A percentile compares a stretch with the other conserved stretches of the same genome.
Conservation (phyloP, 805 yeast species). For the Ogataea ramenticola region DNA sequence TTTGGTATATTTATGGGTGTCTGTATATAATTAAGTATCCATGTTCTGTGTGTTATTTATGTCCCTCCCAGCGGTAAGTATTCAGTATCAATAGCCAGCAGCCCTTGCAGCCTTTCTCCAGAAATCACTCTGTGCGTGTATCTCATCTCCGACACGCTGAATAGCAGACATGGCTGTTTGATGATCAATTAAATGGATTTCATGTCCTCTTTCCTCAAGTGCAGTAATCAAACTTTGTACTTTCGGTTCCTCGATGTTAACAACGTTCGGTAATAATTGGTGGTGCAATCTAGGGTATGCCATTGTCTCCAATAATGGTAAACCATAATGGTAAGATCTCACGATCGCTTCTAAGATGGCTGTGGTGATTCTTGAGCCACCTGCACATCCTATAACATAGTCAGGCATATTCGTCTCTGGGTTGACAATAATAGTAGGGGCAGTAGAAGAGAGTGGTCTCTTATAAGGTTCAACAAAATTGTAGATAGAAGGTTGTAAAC, state of each 20-base stretch:
- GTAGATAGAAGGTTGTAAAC: slow-evolving; percentile 70
- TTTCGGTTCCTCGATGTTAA: slow-evolving; percentile 53
- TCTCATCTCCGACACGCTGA: slow-evolving; percentile 26
- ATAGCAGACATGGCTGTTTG: slow-evolving; percentile 56
- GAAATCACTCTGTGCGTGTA: slow-evolving; percentile 79
- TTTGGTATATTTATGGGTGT: too few relatives aligned
- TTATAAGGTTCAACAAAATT: slow-evolving; percentile 71
- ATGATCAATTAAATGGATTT: slow-evolving; percentile 32
- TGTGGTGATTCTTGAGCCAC: slow-evolving; percentile 84
- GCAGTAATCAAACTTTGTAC: slow-evolving; percentile 30
- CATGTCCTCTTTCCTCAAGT: slow-evolving; percentile 43
- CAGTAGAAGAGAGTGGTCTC: slow-evolving; percentile 78
- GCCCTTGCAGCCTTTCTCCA: slow-evolving; percentile 85
- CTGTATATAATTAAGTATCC: too few relatives aligned
- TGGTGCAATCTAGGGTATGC: slow-evolving; percentile 84
- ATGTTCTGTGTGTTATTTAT: too few relatives aligned
- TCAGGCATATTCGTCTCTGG: slow-evolving; percentile 41
- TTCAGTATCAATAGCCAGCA: slow-evolving; percentile 53
- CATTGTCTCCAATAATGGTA: slow-evolving; percentile 59
- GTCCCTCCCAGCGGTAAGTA: too few relatives aligned
- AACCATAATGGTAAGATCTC: slow-evolving; percentile 49
- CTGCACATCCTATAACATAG: slow-evolving; percentile 83
- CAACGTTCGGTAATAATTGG: slow-evolving; percentile 70
- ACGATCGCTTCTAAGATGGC: slow-evolving; percentile 77
- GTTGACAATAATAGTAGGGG: slow-evolving; percentile 62